Evolutionary conservation across 805 yeast species (phyloP).

Genomic region (Cyberlindnera amylophila): DNA sequence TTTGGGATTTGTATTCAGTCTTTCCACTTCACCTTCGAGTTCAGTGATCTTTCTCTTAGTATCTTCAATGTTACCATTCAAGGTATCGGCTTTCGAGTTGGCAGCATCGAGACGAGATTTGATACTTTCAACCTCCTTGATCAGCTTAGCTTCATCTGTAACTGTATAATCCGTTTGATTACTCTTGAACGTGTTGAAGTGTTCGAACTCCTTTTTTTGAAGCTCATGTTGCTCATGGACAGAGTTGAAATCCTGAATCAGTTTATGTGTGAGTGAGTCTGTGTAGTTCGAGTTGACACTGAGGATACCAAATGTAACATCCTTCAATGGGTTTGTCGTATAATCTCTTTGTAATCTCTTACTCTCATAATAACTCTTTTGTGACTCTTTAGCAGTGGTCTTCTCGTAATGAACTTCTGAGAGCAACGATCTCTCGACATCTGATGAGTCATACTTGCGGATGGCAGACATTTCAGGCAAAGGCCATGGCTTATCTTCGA

Average conservation of each 20-base stretch:
- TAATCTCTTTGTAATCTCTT: constrained; percentile 66
- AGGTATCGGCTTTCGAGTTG: constrained; percentile 30
- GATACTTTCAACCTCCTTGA: constrained; percentile 41
- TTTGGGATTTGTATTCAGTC: constrained; percentile 25
- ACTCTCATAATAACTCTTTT: constrained; percentile 45
- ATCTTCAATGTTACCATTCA: constrained; percentile 24
- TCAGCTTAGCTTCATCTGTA: constrained; percentile 42
- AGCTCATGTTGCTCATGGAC: constrained; percentile 40
- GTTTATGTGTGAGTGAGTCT: constrained; percentile 56
- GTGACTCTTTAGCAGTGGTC: constrained; percentile 36
- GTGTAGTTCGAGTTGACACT: constrained; percentile 36
- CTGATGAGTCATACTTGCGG: constrained; percentile 59
- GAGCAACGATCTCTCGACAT: constrained; percentile 73
- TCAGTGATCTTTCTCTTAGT: constrained; percentile 25
- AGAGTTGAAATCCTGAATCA: constrained; percentile 52
- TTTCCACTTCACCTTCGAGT: constrained; percentile 29
- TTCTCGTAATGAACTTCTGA: constrained; percentile 66
- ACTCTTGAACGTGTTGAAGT: constrained; percentile 37
- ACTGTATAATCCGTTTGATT: constrained; percentile 41
- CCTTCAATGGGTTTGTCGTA: constrained; percentile 63
- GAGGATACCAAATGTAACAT: constrained; percentile 50
- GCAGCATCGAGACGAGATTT: constrained; percentile 31
- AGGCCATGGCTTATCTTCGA: constrained; percentile 56
- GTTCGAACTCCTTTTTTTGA: constrained; percentile 45
- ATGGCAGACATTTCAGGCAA: constrained; percentile 68